These are phyloP conservation scores for Begonia fuchsioides DNA, from an alignment of 306 rosid genomes.

Conservation along the genomic window DNA sequence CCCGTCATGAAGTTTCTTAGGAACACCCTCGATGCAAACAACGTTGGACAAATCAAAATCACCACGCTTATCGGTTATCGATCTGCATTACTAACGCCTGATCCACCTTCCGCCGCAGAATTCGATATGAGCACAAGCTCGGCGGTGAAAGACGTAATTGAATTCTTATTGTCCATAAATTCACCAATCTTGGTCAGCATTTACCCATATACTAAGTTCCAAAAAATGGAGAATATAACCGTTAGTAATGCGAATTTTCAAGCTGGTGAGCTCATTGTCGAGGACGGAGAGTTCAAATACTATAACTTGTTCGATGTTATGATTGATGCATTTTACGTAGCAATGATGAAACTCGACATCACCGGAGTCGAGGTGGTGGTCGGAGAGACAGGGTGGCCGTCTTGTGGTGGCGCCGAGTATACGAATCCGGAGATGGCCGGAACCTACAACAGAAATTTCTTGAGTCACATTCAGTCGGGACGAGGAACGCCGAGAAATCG, in stretches of 20 bases:
- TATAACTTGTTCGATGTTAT: conserved; percentile 22
- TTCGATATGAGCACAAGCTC: conserved; percentile 1
- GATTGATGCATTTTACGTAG: conserved; percentile 17
- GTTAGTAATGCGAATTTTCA: conserved; percentile 11
- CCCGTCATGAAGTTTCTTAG: conserved; percentile 12
- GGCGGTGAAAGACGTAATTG: conserved; percentile 2
- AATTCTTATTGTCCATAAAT: conserved; percentile 2
- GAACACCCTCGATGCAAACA: neutral
- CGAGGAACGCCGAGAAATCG: conserved; percentile 26
- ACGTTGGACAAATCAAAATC: conserved; percentile 6
- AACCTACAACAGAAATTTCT: conserved; percentile 15
- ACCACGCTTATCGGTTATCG: conserved; percentile 14
- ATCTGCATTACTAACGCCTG: neutral
- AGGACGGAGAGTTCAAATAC: conserved; percentile 4
- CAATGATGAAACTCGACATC: conserved; percentile 9
- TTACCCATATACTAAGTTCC: conserved; percentile 9
- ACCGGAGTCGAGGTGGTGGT: conserved; percentile 10
- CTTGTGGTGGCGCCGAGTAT: conserved; percentile 13
- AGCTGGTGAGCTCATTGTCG: neutral
- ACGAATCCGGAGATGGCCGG: conserved; percentile 9
- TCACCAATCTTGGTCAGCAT: conserved; percentile 22
- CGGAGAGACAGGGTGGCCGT: conserved; percentile 31
- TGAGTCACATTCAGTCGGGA: neutral
- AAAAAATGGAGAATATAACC: neutral
- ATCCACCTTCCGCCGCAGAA: conserved; percentile 15